Evolutionary conservation across 768 basidiomycete species (phyloP), one percentile per base, ranked within the genome.

Genomic region (Tulasnella sp.): DNA sequence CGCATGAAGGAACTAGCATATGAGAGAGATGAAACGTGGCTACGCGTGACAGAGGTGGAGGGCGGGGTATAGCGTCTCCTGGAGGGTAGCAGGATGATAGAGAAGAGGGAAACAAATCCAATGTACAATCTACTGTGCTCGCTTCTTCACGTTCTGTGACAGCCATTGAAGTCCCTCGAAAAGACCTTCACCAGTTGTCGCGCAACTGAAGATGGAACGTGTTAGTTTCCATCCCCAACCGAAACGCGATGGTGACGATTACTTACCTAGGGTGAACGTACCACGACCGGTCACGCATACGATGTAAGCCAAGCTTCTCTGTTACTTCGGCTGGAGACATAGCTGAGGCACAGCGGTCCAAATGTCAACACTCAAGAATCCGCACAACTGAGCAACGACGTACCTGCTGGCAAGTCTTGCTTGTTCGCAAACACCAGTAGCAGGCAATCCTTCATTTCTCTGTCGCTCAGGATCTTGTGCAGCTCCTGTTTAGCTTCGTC

Each of bases 401-500:
- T 77, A 86, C 85, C 85, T 49, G 83, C 84, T 1, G 84, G 84
- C 74, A 86, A 71, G 81, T 86, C 86, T 80, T 86, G 86, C 80
- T 86, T 86, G 82, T 86, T 86, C 39, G 86, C 85, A 79, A 86
- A 86, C 9, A 86, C 86, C 77, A 86, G 83, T 81, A 86, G 80
- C 73, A 86, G 77, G 79, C 85, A 86, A 78, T 86, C 85, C 79
- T 83, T 83, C 86, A 86, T 86, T 79, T 86, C 86, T 54, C 85
- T 76, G 79, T 86, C 86, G 70, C 83, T 81, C 72, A 86, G 78
- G 72, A 86, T 86, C 72, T 85, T 80, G 77, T 86, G 85, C 37
- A 86, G 80, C 79, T 86, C 86, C 39, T 82, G 80, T 64, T 84
- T 81, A 11, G 86, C 86, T 80, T 86, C 86, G 77, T 86, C 85